phyloP scores from a whole-genome alignment of 176 grass and related monocot species.

The Triticum turgidum region DNA sequence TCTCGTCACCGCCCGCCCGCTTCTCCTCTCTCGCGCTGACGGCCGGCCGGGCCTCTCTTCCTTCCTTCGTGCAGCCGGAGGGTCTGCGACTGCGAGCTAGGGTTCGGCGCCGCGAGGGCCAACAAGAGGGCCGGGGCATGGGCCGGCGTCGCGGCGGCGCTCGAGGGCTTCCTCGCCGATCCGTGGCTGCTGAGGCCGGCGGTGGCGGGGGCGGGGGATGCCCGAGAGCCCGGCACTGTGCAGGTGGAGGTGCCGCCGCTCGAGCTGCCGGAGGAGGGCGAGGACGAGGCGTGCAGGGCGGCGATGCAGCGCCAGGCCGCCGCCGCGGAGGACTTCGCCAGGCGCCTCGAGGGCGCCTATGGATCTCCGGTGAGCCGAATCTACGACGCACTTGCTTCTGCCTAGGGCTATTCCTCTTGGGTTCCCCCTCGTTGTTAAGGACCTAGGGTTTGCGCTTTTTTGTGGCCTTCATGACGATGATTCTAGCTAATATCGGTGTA shows the following conservation, averaged over 20 bases:
- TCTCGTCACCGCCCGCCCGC: neutral
- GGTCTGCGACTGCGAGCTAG: constrained; percentile 85
- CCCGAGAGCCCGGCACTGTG: constrained; percentile 18
- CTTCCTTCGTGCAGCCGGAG: constrained; percentile 44
- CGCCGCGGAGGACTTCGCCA: constrained; percentile 59
- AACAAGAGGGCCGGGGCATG: neutral
- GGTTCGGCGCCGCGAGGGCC: constrained; percentile 38
- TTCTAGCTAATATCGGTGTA: neutral
- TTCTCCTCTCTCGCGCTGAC: neutral
- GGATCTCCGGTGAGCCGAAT: constrained; percentile 51
- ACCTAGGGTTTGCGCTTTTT: neutral
- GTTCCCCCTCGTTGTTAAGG: neutral
- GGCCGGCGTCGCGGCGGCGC: constrained; percentile 33
- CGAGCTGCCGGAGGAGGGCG: constrained; percentile 41
- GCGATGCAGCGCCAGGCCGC: constrained; percentile 63
- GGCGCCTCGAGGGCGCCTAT: constrained; percentile 43
- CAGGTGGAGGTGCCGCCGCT: constrained; percentile 72
- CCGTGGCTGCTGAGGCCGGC: constrained; percentile 55
- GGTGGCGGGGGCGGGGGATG: neutral
- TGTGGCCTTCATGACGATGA: neutral
- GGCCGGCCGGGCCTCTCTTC: neutral
- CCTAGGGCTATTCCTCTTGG: neutral
- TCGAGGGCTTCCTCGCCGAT: constrained; percentile 69
- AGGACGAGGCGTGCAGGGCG: constrained; percentile 44
- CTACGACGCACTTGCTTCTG: neutral